Percentiles rank a stretch among this genome's conserved stretches.
Conservation (phyloP, 768 basidiomycete genomes). For the Termitomyces sp. region DNA sequence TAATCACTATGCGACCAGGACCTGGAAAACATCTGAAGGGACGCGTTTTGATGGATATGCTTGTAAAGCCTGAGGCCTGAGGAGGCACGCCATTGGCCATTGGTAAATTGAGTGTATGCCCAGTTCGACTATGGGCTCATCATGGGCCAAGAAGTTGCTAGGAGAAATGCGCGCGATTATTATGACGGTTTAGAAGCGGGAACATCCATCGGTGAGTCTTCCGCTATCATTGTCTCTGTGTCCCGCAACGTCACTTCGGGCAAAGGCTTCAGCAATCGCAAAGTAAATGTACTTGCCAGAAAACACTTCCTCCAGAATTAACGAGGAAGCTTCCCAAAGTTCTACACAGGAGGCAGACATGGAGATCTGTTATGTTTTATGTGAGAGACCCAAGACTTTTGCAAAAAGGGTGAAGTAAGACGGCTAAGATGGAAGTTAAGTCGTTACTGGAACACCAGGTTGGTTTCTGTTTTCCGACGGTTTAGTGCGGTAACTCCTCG, state of each 20-base stretch:
- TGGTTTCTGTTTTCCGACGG: background rate
- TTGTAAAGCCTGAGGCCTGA: slow-evolving; percentile 78
- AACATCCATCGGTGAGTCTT: slow-evolving; percentile 27
- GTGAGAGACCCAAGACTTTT: slow-evolving; percentile 63
- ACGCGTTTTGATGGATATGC: slow-evolving; percentile 62
- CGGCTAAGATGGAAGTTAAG: slow-evolving; percentile 51
- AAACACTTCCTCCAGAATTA: too few relatives aligned
- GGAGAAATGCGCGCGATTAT: slow-evolving; percentile 73
- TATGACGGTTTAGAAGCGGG: slow-evolving; percentile 66
- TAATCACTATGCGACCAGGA: slow-evolving; percentile 77
- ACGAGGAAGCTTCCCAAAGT: too few relatives aligned
- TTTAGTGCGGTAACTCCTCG: background rate
- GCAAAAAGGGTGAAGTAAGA: slow-evolving; percentile 61
- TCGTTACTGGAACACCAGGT: slow-evolving; percentile 76
- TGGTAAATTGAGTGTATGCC: too few relatives aligned
- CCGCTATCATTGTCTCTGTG: background rate
- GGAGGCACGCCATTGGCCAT: slow-evolving; percentile 46
- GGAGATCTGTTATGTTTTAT: too few relatives aligned
- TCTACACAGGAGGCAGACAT: too few relatives aligned
- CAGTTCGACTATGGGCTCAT: slow-evolving; percentile 79
- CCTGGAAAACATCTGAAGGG: slow-evolving; percentile 85
- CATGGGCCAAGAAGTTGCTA: slow-evolving; percentile 65
- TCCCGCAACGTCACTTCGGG: too few relatives aligned
- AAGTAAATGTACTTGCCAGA: too few relatives aligned
- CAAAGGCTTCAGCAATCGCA: too few relatives aligned